A percentile compares a stretch with the other conserved stretches of the same genome.
These are phyloP conservation scores for Pugionium dolabratum DNA, from an alignment of 345 rosid genomes.

Conservation along the genomic window DNA sequence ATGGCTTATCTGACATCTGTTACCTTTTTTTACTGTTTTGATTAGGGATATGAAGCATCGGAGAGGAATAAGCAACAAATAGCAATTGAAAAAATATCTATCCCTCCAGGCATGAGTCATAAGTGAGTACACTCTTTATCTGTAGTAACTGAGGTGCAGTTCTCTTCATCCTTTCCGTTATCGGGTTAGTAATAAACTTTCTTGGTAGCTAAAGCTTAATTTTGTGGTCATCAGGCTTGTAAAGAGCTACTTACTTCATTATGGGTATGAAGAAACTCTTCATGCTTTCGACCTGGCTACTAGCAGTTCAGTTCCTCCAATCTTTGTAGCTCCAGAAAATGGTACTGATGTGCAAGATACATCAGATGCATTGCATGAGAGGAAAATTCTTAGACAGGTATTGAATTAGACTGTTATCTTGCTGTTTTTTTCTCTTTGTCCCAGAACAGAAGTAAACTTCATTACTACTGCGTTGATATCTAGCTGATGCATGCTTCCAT, in stretches of 20 bases:
- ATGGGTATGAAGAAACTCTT: constrained; percentile 88
- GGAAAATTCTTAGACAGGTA: constrained; percentile 81
- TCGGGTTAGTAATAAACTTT: not conserved
- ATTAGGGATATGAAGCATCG: constrained; percentile 74
- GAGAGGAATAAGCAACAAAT: constrained; percentile 71
- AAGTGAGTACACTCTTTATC: constrained; percentile 47
- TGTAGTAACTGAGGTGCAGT: not conserved
- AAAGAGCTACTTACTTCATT: constrained; percentile 76
- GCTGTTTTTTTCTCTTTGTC: constrained; percentile 2
- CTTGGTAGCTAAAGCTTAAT: not conserved
- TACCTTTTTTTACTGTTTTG: not conserved
- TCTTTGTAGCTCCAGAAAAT: constrained; percentile 53
- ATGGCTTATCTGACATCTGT: constrained; percentile 4
- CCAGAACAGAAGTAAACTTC: constrained; percentile 4
- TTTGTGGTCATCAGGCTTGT: constrained; percentile 60
- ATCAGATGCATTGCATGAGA: constrained; percentile 68
- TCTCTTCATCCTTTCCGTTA: not conserved
- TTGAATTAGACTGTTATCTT: constrained; percentile 20
- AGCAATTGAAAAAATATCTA: constrained; percentile 53
- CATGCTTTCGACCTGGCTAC: constrained; percentile 73
- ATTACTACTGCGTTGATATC: not conserved
- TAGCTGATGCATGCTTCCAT: constrained; percentile 30
- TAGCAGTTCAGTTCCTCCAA: constrained; percentile 62
- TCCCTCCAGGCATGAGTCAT: constrained; percentile 63
- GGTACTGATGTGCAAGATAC: constrained; percentile 61